These are phyloP conservation scores for Paracamarosporium sp. DNA, from an alignment of 2,329 filamentous ascomycete genomes.

Conservation along the genomic window DNA sequence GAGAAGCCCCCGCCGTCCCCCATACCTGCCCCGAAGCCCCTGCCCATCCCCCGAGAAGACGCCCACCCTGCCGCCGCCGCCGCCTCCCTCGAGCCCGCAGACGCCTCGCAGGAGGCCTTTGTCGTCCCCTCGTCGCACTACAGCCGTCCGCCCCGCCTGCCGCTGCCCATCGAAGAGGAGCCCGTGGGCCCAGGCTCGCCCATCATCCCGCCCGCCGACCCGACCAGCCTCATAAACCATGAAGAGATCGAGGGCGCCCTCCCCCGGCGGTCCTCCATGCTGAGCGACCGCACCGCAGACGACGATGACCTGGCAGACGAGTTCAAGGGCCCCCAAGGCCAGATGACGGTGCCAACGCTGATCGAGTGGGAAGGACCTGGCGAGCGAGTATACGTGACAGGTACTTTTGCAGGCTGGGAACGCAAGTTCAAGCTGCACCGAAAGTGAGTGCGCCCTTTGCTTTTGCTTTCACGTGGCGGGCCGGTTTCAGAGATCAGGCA, in stretches of 20 bases:
- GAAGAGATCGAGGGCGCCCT: conserved; percentile 56
- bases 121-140: conserved; percentile 52
- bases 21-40: conserved; percentile 39
- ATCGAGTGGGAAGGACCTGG: conserved; percentile 86
- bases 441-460: conserved; percentile 68
- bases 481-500: conserved; percentile 18
- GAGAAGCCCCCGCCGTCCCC: conserved; percentile 25
- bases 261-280: conserved; percentile 62
- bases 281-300: conserved; percentile 68
- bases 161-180: conserved; percentile 92
- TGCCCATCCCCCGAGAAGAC: conserved; percentile 45
- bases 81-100: conserved; percentile 36
- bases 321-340: conserved; percentile 69
- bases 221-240: conserved; percentile 55
- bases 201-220: conserved; percentile 76
- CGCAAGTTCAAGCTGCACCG: conserved; percentile 87
- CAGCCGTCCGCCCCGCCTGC: conserved; percentile 82
- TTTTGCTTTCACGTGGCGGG: background rate
- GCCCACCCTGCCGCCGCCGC: conserved; percentile 8
- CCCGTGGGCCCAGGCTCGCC: conserved; percentile 88
- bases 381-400: conserved; percentile 94
- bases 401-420: conserved; percentile 97
- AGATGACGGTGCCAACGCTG: conserved; percentile 80
- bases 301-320: conserved; percentile 71
- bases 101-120: conserved; percentile 44